Evolutionary conservation across 1,139 yeast species (phyloP).

Genomic region (Taphrina deformans): DNA sequence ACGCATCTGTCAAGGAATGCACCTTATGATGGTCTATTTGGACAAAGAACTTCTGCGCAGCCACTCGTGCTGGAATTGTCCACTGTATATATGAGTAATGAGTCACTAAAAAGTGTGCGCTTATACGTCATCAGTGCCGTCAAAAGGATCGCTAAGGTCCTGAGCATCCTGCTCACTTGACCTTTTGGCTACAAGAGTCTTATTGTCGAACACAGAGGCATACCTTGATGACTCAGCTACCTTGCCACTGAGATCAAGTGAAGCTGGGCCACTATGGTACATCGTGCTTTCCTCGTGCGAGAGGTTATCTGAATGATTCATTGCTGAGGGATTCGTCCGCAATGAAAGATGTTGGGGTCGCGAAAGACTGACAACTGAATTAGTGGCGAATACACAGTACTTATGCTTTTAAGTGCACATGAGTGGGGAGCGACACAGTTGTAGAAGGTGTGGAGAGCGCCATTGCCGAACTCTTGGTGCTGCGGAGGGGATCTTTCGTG

Average conservation of each 20-base stretch:
- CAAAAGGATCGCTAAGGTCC: background rate
- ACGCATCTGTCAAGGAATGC: constrained; percentile 18
- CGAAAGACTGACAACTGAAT: too few relatives aligned
- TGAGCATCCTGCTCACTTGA: background rate
- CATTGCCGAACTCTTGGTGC: background rate
- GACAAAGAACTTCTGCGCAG: constrained; percentile 22
- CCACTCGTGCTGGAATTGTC: constrained; percentile 24
- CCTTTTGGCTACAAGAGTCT: constrained; percentile 10
- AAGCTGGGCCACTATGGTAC: background rate
- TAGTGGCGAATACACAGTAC: too few relatives aligned
- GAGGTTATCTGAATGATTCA: background rate
- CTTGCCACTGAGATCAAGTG: constrained; percentile 1
- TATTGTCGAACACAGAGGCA: constrained; percentile 7
- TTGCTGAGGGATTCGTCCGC: background rate
- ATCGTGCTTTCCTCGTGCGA: background rate
- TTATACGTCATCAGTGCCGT: constrained; percentile 25
- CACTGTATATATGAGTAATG: background rate
- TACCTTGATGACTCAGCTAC: constrained; percentile 7
- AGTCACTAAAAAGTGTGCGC: background rate
- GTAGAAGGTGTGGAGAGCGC: background rate
- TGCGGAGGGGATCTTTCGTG: background rate
- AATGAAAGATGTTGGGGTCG: too few relatives aligned
- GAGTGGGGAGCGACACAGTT: background rate
- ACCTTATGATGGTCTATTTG: constrained; percentile 14
- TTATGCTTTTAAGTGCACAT: background rate